These are phyloP conservation scores for Coemansia sp. DNA, from an alignment of 192 early-diverging fungal species.

Conservation along the genomic window DNA sequence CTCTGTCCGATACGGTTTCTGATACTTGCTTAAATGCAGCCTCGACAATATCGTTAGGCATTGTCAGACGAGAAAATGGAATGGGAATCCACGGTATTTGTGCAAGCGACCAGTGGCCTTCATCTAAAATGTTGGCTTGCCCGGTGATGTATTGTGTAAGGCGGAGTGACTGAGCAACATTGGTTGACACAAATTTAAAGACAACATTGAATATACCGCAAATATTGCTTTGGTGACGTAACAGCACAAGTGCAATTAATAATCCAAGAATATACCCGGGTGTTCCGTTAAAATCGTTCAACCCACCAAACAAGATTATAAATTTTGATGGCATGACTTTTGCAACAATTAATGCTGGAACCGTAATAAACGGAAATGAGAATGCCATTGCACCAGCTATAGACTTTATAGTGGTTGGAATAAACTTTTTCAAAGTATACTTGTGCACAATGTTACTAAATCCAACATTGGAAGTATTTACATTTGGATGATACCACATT, in stretches of 20 bases:
- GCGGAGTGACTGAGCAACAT: not conserved
- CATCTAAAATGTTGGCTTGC: conserved; percentile 1
- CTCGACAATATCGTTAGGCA: conserved; percentile 5
- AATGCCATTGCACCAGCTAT: not conserved
- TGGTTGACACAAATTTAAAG: not conserved
- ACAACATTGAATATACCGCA: not conserved
- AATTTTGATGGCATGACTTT: not conserved
- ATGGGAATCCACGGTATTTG: not conserved
- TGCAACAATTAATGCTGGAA: not conserved
- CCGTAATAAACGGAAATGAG: too few species aligned
- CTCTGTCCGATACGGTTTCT: not conserved
- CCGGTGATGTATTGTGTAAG: conserved; percentile 19
- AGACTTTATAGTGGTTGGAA: not conserved
- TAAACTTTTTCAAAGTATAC: not conserved
- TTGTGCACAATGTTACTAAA: not conserved
- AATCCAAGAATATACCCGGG: not conserved
- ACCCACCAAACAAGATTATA: not conserved
- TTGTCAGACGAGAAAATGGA: not conserved
- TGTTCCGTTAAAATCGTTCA: not conserved
- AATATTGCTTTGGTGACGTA: not conserved
- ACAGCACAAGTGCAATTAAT: not conserved
- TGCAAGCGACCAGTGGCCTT: conserved; percentile 9
- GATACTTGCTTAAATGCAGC: not conserved
- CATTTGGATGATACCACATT: conserved; percentile 4
- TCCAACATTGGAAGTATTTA: not conserved